Conservation (phyloP, 1,284 basidiomycete species). For the Laetiporus sulphureus region DNA sequence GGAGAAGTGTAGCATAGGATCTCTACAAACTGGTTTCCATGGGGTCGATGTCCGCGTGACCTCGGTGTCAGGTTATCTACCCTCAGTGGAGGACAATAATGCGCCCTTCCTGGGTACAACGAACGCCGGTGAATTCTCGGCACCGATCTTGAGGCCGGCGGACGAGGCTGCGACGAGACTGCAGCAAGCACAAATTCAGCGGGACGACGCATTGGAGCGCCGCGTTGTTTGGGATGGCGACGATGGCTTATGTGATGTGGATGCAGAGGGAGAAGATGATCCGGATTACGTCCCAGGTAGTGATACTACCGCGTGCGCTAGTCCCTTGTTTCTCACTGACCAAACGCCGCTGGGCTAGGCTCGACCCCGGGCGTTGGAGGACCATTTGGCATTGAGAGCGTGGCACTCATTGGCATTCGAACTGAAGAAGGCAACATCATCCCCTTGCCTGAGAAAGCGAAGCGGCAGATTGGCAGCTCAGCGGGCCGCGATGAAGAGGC, state of each 20-base stretch:
- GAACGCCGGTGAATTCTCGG: slow-evolving; percentile 22
- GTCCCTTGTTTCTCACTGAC: not conserved
- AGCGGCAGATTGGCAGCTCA: slow-evolving; percentile 38
- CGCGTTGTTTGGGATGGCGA: slow-evolving; percentile 42
- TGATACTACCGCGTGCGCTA: too few relatives aligned
- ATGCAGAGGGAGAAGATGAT: slow-evolving; percentile 26
- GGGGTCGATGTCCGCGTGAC: slow-evolving; percentile 63
- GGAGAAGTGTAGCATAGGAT: slow-evolving; percentile 63
- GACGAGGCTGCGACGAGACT: slow-evolving; percentile 47
- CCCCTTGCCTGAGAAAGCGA: slow-evolving; percentile 27
- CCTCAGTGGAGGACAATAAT: slow-evolving; percentile 54
- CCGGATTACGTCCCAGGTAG: slow-evolving; percentile 18
- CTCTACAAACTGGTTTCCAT: slow-evolving; percentile 64
- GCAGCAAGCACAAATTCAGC: slow-evolving; percentile 51
- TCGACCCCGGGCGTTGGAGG: not conserved
- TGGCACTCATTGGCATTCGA: slow-evolving; percentile 26
- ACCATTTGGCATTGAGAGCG: slow-evolving; percentile 11
- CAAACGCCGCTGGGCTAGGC: not conserved
- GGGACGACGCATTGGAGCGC: slow-evolving; percentile 35
- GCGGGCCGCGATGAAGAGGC: slow-evolving; percentile 25
- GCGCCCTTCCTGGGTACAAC: slow-evolving; percentile 49
- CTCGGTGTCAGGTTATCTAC: slow-evolving; percentile 68
- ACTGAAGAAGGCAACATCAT: slow-evolving; percentile 25
- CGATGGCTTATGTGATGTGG: slow-evolving; percentile 19
- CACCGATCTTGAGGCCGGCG: slow-evolving; percentile 41